Evolutionary conservation across 202 grass and related monocot species (phyloP), one percentile per base, ranked within the genome.

Genomic region (Bolboschoenoplectus hybrid): DNA sequence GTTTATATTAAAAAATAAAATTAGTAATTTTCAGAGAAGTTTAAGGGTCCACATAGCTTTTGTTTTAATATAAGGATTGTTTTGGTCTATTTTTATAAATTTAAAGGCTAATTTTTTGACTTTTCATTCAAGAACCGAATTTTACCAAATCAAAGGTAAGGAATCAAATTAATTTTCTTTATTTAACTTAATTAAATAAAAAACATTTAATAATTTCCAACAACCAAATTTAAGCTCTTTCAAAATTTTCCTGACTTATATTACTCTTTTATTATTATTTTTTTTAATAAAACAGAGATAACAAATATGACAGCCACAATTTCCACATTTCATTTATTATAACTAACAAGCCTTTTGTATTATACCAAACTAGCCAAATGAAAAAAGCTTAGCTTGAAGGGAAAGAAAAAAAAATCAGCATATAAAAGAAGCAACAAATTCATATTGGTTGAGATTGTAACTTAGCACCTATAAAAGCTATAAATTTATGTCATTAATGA

Each of bases 391-490:
- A 50, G 38, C 82, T 84, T 84, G 46, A 71, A 84, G 65, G 65
- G 44, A 71, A 84, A 84, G 82, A 49, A 53, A 84, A 68, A 49
- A 53, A 84, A 68, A 34, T 51, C 47, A 71, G 2, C 63, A 50
- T 39, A 52, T 65, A 40, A 39, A 67, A 82, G 58, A 67, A 52
- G 81, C 81, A 84, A 84, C 65, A 84, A 51, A 84, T 84, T 84
- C 41, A 84, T 84, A 70, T 84, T 84, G 82, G 82, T 84, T 71
- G 49, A 53, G 82, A 84, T 71, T 84, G 82, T 65, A 84, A 84
- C 82, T 84, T 71, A 84, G 65, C 82, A 84, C 63, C 82, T 71
- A 55, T 0, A 83, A 84, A 68, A 84, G 7, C 41, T 36, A 36
- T 67, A 71, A 52, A 71, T 53, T 84, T 53, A 40, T 71, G 47